These are phyloP conservation scores for Trametes sanguinea DNA, from an alignment of 768 basidiomycete species.

Conservation along the genomic window DNA sequence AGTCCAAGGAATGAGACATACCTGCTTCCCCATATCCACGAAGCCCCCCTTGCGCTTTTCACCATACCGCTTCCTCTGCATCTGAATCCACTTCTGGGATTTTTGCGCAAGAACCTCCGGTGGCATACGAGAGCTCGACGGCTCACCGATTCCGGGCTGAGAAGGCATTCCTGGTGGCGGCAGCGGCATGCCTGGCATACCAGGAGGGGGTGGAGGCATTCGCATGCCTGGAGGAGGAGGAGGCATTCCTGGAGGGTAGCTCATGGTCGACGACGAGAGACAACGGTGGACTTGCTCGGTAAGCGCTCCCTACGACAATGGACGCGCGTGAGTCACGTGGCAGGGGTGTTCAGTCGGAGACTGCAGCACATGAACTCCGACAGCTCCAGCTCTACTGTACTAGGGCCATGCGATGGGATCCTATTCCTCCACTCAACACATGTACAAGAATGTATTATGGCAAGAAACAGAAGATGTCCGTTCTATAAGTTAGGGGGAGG, in stretches of 20 bases:
- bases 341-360: neutral
- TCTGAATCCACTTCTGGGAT: conserved; percentile 93
- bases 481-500: no score
- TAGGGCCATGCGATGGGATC: no score
- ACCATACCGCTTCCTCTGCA: conserved; percentile 91
- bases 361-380: no score
- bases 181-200: conserved; percentile 38
- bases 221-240: conserved; percentile 46
- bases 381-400: no score
- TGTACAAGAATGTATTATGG: no score
- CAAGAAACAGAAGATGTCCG: neutral
- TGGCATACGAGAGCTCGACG: conserved; percentile 47
- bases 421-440: no score
- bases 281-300: conserved; percentile 15
- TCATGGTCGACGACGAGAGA: conserved; percentile 42
- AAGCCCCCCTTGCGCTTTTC: conserved; percentile 88
- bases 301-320: conserved; percentile 14
- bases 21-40: conserved; percentile 93
- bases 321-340: conserved; percentile 20
- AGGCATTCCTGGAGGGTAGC: conserved; percentile 57
- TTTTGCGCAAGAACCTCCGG: conserved; percentile 83
- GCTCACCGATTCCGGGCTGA: conserved; percentile 36
- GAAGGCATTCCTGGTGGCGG: conserved; percentile 40
- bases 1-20: conserved; percentile 38
- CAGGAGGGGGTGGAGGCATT: conserved; percentile 41